These are phyloP conservation scores for Melaleuca alternifolia DNA, from an alignment of 345 rosid genomes.

Conservation along the genomic window DNA sequence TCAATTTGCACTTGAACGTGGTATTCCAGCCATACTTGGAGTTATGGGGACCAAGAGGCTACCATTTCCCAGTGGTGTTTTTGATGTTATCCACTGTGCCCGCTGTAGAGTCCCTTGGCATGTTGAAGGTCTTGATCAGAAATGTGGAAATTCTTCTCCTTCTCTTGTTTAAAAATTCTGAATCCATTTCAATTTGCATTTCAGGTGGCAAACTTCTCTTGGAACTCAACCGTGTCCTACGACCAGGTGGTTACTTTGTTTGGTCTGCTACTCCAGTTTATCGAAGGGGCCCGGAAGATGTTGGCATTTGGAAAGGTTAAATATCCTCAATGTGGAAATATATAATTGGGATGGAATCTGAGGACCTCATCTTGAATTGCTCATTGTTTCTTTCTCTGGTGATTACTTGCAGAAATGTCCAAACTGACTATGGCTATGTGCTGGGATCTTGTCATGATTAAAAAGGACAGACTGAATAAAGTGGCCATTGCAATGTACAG, in stretches of 20 bases:
- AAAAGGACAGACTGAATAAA: conserved; percentile 23
- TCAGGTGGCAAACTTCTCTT: conserved; percentile 82
- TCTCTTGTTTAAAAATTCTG: neutral
- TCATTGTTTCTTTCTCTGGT: neutral
- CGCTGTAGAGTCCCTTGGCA: conserved; percentile 98
- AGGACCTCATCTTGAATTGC: neutral
- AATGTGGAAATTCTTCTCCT: conserved; percentile 4
- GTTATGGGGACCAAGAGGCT: conserved; percentile 88
- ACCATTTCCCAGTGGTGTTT: conserved; percentile 70
- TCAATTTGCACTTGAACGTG: conserved; percentile 86
- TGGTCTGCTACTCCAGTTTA: conserved; percentile 98
- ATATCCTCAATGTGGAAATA: neutral
- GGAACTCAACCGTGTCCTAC: conserved; percentile 78
- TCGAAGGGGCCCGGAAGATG: conserved; percentile 63
- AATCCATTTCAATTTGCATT: conserved; percentile 7
- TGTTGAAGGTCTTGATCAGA: conserved; percentile 42
- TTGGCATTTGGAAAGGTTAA: conserved; percentile 76
- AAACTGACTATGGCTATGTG: conserved; percentile 29
- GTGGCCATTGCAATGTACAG: conserved; percentile 25
- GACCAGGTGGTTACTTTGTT: conserved; percentile 88
- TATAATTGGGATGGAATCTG: neutral
- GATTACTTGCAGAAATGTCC: conserved; percentile 19
- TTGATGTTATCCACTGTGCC: conserved; percentile 81
- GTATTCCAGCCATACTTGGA: conserved; percentile 70
- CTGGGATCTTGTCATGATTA: conserved; percentile 31